Evolutionary conservation across 768 basidiomycete genomes (phyloP).

Genomic region (Boletellus ananiceps): DNA sequence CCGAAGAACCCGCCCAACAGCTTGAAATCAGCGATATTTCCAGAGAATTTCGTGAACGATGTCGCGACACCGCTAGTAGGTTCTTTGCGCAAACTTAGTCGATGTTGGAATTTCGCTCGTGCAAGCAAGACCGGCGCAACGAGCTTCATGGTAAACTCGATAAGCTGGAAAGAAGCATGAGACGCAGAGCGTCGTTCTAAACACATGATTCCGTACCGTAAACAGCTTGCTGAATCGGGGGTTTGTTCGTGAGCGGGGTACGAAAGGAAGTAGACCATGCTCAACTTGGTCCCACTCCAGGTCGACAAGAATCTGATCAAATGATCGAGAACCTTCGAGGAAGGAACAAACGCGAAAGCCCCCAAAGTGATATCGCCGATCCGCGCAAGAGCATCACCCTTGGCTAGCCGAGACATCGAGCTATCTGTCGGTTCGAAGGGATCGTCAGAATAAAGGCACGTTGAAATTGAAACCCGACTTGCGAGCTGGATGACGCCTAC

Average conservation of each 20-base stretch:
- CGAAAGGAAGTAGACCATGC: slow-evolving; percentile 28
- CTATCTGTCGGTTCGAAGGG: not conserved
- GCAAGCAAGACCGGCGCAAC: slow-evolving; percentile 60
- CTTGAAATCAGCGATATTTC: slow-evolving; percentile 60
- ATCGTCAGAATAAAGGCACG: too few species aligned
- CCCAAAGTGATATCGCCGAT: slow-evolving; percentile 66
- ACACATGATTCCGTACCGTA: slow-evolving; percentile 40
- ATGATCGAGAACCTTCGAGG: slow-evolving; percentile 66
- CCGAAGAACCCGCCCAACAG: slow-evolving; percentile 80
- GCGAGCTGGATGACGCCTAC: too few species aligned
- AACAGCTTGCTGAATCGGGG: slow-evolving; percentile 59
- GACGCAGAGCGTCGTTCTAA: not conserved
- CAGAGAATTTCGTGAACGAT: slow-evolving; percentile 49
- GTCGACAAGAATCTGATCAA: slow-evolving; percentile 72
- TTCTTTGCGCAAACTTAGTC: slow-evolving; percentile 51
- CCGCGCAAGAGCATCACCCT: slow-evolving; percentile 43
- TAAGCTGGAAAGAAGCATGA: slow-evolving; percentile 42
- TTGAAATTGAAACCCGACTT: too few species aligned
- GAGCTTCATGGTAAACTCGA: slow-evolving; percentile 71
- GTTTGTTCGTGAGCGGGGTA: slow-evolving; percentile 9
- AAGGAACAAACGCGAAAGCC: slow-evolving; percentile 51
- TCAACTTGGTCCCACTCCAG: slow-evolving; percentile 84
- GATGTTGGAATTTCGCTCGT: slow-evolving; percentile 66
- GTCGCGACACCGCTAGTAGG: slow-evolving; percentile 52
- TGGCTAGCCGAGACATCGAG: slow-evolving; percentile 50